These are phyloP conservation scores for Phytophthora boehmeriae DNA, from an alignment of 352 stramenopile genomes.

Conservation along the genomic window DNA sequence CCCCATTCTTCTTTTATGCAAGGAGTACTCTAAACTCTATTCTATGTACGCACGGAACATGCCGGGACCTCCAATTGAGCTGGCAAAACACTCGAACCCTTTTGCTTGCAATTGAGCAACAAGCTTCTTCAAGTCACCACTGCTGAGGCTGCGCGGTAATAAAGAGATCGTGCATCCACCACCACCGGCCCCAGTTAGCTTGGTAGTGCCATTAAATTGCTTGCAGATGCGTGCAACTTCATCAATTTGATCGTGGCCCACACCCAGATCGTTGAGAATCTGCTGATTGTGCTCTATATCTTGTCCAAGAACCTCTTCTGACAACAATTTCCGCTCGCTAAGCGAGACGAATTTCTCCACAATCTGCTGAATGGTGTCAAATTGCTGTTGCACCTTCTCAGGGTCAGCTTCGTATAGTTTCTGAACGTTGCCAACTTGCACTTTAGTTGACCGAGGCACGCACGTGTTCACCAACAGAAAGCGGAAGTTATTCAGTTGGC, in stretches of 20 bases:
- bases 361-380: slow-evolving; percentile 85
- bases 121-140: slow-evolving; percentile 46
- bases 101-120: slow-evolving; percentile 51
- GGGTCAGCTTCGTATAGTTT: slow-evolving; percentile 60
- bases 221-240: slow-evolving; percentile 67
- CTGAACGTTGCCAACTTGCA: slow-evolving; percentile 82
- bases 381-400: slow-evolving; percentile 50
- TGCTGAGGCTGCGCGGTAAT: slow-evolving; percentile 50
- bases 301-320: slow-evolving; percentile 45
- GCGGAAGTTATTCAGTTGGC: slow-evolving; percentile 67
- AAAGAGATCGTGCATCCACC: slow-evolving; percentile 91
- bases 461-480: slow-evolving; percentile 92
- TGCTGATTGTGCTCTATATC: slow-evolving; percentile 78
- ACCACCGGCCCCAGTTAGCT: slow-evolving; percentile 90
- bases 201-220: slow-evolving; percentile 69
- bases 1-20: slow-evolving; percentile 17
- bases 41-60: slow-evolving; percentile 31
- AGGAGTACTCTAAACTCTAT: neutral
- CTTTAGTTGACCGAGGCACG: slow-evolving; percentile 89
- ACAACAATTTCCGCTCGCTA: slow-evolving; percentile 42
- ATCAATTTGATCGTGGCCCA: slow-evolving; percentile 87
- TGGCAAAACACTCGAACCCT: slow-evolving; percentile 65
- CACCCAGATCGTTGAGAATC: slow-evolving; percentile 77
- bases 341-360: slow-evolving; percentile 62
- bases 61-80: slow-evolving; percentile 58